phyloP scores from a whole-genome alignment of 331 rosid genomes.

The Stylosanthes scabra region DNA sequence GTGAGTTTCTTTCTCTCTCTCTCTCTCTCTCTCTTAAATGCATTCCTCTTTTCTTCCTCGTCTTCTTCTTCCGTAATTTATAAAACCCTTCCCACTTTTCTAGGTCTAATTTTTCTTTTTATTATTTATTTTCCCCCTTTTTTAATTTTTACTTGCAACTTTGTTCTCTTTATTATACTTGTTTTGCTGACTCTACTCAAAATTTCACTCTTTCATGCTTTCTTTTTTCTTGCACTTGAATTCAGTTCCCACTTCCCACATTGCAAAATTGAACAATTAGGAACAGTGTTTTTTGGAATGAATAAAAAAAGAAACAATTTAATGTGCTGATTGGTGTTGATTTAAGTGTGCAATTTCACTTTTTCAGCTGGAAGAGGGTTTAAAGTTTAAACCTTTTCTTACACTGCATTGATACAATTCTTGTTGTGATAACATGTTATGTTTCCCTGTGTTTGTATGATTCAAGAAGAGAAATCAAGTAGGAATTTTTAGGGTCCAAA shows the following conservation, averaged over 20 bases:
- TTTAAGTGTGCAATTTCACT: background rate
- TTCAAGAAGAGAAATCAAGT: background rate
- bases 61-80: background rate
- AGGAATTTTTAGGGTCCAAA: background rate
- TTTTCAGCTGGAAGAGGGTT: constrained; percentile 9
- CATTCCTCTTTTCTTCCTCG: background rate
- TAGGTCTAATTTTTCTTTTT: background rate
- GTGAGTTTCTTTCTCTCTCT: constrained; percentile 13
- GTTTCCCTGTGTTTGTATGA: background rate
- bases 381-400: background rate
- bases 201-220: too few species aligned
- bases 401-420: background rate
- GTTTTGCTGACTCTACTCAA: background rate
- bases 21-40: too few species aligned
- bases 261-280: constrained; percentile 2
- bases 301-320: background rate
- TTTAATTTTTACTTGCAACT: constrained; percentile 2
- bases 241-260: background rate
- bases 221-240: too few species aligned
- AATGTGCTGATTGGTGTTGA: background rate
- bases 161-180: background rate
- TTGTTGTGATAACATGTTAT: background rate
- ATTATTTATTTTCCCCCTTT: too few species aligned
- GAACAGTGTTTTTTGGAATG: background rate
- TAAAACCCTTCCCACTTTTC: constrained; percentile 12